Base-by-base conservation (phyloP, 352 stramenopile genomes). In the Phytophthora pistaciae region DNA sequence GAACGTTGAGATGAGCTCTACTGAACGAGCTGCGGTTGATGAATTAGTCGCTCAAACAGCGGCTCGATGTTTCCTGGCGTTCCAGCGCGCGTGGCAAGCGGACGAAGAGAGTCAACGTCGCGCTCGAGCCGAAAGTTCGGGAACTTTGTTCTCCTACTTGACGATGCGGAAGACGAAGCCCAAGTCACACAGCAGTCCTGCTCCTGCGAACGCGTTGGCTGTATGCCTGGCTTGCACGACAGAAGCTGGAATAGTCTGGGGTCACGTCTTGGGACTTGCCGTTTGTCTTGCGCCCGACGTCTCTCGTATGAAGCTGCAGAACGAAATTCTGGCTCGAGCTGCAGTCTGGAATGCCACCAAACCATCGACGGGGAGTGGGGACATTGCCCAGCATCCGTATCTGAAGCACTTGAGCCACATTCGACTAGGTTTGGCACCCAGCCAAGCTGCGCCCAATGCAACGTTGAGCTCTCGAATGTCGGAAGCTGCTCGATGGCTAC, bases 61-160 rank as follows among this genome's bases (percentile, higher is more conserved):
- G 9, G 56, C 40, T 48, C 46, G 46, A 11, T 64, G 72, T 21
- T 49, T 80, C 18, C n/a, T 72, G 42, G 62, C 62, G 1, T 91
- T 85, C 54, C 68, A 92, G 14, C 38, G 76, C 13, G 74, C 88
- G 3, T 91, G 88, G 60, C 77, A 88, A 11, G 75, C 78, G 5
- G 64, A 77, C 10, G 81, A 81, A 27, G 68, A 87, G 36, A 66
- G 56, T 16, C 80, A 93, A n/a, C 61, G 58, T 25, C 68, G 67
- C 5, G 57, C 66, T 29, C 40, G 69, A 7, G 63, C 74, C 1
- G 75, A 87, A 44, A 60, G 60, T 21, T 75, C 70, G 1, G 68
- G 74, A 5, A 83, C 74, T 0, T 88, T 93, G 60, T 91, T 93
- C 49, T 69, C 75, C 1, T 93, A 78, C 25, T 52, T 78, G 29